A percentile compares a stretch with the other conserved stretches of the same genome.
These are phyloP conservation scores for Pythium insidiosum DNA, from an alignment of 352 stramenopile genomes.

Conservation along the genomic window DNA sequence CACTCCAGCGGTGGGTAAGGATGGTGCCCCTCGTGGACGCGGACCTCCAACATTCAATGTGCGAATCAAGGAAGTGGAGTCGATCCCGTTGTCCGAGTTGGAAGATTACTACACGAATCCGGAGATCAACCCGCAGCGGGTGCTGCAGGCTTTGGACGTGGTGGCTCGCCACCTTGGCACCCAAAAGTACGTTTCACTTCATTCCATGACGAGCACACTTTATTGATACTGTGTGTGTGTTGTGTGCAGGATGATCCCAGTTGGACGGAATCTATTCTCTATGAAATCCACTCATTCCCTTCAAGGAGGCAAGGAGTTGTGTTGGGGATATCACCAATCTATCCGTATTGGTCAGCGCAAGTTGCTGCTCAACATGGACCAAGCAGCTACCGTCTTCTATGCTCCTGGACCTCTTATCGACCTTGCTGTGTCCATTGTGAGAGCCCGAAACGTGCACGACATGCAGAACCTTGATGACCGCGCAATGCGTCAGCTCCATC, in stretches of 20 bases:
- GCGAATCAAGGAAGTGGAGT: conserved; percentile 59
- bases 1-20: conserved; percentile 7
- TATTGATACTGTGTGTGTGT: no score
- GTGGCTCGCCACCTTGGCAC: conserved; percentile 45
- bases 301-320: conserved; percentile 55
- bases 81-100: conserved; percentile 35
- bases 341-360: conserved; percentile 45
- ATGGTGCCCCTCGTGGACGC: conserved; percentile 8
- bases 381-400: conserved; percentile 66
- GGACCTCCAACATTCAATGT: conserved; percentile 53
- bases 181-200: no score
- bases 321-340: conserved; percentile 67
- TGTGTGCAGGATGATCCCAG: no score
- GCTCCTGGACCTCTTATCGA: conserved; percentile 40
- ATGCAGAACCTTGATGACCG: conserved; percentile 28
- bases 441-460: conserved; percentile 22
- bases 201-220: no score
- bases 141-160: conserved; percentile 70
- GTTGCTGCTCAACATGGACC: conserved; percentile 66
- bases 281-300: conserved; percentile 52
- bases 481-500: conserved; percentile 21
- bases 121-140: conserved; percentile 47
- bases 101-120: conserved; percentile 43
- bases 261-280: conserved; percentile 66
- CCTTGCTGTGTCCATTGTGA: conserved; percentile 32